Evolutionary conservation across 2,329 filamentous ascomycete genomes (phyloP).

Genomic region (Dothistroma septosporum): DNA sequence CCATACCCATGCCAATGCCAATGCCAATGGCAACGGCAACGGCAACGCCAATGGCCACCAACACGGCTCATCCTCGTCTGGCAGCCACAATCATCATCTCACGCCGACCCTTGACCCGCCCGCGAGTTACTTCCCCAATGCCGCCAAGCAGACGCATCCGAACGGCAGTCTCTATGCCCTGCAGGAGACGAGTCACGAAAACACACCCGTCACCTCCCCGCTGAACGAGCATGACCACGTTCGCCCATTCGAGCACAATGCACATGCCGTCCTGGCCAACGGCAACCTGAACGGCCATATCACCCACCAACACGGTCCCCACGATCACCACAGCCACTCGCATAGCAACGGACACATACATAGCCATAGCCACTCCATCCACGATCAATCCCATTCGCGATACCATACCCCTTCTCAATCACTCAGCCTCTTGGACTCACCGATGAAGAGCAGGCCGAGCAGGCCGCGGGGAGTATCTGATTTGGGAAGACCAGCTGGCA

Average conservation of each 20-base stretch:
- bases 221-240: constrained; percentile 9
- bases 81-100: neutral
- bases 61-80: neutral
- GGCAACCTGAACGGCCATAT: constrained; percentile 10
- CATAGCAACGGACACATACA: neutral
- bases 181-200: constrained; percentile 30
- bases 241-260: constrained; percentile 19
- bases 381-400: constrained; percentile 27
- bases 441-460: constrained; percentile 29
- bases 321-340: constrained; percentile 12
- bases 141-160: constrained; percentile 21
- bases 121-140: neutral
- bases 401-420: neutral
- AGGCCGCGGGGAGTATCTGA: constrained; percentile 45
- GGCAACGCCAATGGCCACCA: constrained; percentile 11
- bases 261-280: constrained; percentile 22
- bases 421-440: constrained; percentile 4
- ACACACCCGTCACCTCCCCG: constrained; percentile 27
- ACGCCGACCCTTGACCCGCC: neutral
- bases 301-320: constrained; percentile 4
- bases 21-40: constrained; percentile 31
- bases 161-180: constrained; percentile 28
- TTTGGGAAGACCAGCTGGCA: constrained; percentile 37
- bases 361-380: constrained; percentile 24
- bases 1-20: too few species aligned